Conservation (phyloP, 2,329 filamentous ascomycete species). For the Fusarium musae region DNA sequence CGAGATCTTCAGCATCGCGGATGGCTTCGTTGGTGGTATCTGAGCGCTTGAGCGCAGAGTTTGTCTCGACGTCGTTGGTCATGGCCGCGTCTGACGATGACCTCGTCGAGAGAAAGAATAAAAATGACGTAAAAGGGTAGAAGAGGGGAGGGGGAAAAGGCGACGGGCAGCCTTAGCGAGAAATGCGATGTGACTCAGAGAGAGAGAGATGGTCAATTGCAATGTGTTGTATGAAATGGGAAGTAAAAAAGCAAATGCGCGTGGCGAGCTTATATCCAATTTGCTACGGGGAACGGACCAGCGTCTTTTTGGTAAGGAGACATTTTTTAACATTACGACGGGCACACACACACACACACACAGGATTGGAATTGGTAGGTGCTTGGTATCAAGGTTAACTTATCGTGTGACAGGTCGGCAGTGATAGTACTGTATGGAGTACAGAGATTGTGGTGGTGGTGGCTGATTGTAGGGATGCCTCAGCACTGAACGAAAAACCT, state of each 20-base stretch:
- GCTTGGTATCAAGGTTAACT: constrained; percentile 2
- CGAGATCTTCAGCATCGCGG: constrained; percentile 54
- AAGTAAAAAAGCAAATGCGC: background rate
- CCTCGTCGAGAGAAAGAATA: constrained; percentile 25
- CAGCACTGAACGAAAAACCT: constrained; percentile 18
- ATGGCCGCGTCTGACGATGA: constrained; percentile 41
- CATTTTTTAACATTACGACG: background rate
- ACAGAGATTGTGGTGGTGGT: background rate
- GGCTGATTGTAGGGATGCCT: constrained; percentile 3
- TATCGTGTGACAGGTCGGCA: constrained; percentile 21
- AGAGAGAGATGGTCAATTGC: background rate
- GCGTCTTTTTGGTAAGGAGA: background rate
- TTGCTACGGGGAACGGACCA: constrained; percentile 22
- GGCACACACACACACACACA: background rate
- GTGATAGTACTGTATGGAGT: constrained; percentile 29
- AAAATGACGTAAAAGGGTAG: constrained; percentile 13
- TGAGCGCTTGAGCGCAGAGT: constrained; percentile 37
- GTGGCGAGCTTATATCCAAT: constrained; percentile 31
- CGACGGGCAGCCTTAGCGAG: constrained; percentile 37
- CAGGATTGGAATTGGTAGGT: background rate
- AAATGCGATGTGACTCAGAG: constrained; percentile 1
- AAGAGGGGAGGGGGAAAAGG: background rate
- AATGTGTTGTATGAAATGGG: background rate
- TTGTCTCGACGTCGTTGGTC: constrained; percentile 42
- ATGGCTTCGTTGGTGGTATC: constrained; percentile 43